Evolutionary conservation across 2,329 filamentous ascomycete genomes (phyloP).

Genomic region (Sodiomyces alkalinus): DNA sequence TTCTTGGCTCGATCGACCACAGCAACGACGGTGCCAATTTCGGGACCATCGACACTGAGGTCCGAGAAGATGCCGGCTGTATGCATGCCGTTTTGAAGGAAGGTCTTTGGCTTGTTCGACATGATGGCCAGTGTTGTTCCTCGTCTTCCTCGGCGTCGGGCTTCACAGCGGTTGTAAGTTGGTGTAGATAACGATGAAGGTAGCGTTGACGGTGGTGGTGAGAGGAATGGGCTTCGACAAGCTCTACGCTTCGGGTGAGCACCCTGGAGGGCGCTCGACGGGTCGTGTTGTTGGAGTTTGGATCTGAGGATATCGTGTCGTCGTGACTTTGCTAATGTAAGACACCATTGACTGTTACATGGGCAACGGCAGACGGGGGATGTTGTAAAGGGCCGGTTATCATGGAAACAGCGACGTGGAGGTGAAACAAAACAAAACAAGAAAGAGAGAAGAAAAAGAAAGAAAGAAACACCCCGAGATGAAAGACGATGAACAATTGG

Average conservation of each 20-base stretch:
- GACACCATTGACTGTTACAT: too few relatives aligned
- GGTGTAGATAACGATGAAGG: too few relatives aligned
- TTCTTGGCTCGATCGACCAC: conserved; percentile 95
- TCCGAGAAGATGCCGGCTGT: conserved; percentile 89
- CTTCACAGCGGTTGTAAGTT: too few relatives aligned
- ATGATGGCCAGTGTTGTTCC: conserved; percentile 19
- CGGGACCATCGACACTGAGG: conserved; percentile 81
- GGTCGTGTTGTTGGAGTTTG: conserved; percentile 1
- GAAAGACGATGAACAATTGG: too few relatives aligned
- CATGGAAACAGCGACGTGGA: background rate
- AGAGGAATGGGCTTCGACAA: too few relatives aligned
- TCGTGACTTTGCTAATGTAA: too few relatives aligned
- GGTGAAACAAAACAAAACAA: conserved; percentile 2
- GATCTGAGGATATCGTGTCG: background rate
- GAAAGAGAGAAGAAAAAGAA: background rate
- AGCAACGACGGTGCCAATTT: conserved; percentile 83
- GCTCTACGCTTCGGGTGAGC: too few relatives aligned
- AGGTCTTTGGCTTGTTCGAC: conserved; percentile 36
- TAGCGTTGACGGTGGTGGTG: too few relatives aligned
- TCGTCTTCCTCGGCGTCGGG: background rate
- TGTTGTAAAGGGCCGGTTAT: conserved; percentile 1
- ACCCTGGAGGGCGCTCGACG: background rate
- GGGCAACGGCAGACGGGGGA: background rate
- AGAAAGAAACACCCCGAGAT: background rate
- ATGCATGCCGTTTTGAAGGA: conserved; percentile 51